phyloP scores from a whole-genome alignment of 169 alveolate genomes.

The Eimeria acervulina region DNA sequence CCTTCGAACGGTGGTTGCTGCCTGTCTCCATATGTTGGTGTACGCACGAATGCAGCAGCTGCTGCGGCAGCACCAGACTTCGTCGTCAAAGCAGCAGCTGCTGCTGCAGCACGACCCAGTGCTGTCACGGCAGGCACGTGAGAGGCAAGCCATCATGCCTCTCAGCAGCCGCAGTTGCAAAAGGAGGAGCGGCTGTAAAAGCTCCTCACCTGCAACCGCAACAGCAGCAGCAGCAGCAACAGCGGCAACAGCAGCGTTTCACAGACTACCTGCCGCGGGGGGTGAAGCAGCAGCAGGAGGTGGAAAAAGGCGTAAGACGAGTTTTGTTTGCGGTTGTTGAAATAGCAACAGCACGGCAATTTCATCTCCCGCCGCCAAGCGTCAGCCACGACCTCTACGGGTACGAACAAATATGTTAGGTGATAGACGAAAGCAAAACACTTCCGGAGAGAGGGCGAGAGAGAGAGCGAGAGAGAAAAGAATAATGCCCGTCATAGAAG shows the following conservation, averaged over 20 bases:
- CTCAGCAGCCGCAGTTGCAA: neutral
- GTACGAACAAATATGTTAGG: neutral
- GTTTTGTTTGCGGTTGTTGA: constrained; percentile 63
- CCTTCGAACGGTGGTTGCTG: constrained; percentile 73
- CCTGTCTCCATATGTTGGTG: constrained; percentile 70
- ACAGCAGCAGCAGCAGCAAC: constrained; percentile 5
- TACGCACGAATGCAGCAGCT: constrained; percentile 41
- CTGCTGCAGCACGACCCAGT: constrained; percentile 77
- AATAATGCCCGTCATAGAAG: too few species aligned
- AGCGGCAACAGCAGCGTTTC: constrained; percentile 43
- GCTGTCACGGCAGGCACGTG: constrained; percentile 19
- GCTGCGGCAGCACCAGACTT: neutral
- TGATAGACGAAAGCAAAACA: neutral
- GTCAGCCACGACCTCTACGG: constrained; percentile 61
- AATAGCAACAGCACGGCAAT: constrained; percentile 57
- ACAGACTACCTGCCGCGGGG: constrained; percentile 25
- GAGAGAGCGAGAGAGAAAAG: neutral
- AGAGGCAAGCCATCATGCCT: neutral
- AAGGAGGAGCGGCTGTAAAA: neutral
- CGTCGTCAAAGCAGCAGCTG: constrained; percentile 47
- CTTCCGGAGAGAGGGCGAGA: neutral
- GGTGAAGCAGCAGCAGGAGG: constrained; percentile 63
- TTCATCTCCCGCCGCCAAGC: constrained; percentile 68
- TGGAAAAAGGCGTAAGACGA: constrained; percentile 58
- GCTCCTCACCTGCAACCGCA: constrained; percentile 1